phyloP scores from a whole-genome alignment of 2,329 filamentous ascomycete species.

The Fonsecaea nubica region DNA sequence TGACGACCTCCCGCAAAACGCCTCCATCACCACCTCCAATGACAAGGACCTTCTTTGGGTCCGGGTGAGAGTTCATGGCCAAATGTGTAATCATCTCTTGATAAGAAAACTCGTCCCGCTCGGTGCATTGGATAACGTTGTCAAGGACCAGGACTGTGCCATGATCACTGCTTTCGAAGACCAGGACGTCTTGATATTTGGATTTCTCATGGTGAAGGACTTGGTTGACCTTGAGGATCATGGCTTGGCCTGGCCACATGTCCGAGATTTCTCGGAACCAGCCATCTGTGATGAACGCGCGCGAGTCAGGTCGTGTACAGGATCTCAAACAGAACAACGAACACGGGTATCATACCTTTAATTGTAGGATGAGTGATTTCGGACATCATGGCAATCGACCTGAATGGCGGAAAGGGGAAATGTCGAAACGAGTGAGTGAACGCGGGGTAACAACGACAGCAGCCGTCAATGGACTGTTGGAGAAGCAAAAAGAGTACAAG shows the following conservation, averaged over 20 bases:
- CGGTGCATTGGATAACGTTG: conserved; percentile 98
- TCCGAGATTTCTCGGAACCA: conserved; percentile 99
- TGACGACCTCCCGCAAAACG: conserved; percentile 97
- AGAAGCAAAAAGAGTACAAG: conserved; percentile 15
- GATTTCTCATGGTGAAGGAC: conserved; percentile 99
- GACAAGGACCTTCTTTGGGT: conserved; percentile 97
- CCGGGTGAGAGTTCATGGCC: conserved; percentile 96
- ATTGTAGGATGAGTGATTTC: conserved; percentile 78
- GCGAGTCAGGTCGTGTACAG: neutral
- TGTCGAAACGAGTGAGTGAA: conserved; percentile 23
- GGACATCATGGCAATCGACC: conserved; percentile 57
- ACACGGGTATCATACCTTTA: conserved; percentile 62
- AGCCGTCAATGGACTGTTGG: conserved; percentile 14
- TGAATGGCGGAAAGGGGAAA: neutral
- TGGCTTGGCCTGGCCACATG: conserved; percentile 99
- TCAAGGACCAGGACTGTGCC: conserved; percentile 95
- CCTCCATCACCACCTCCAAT: conserved; percentile 97
- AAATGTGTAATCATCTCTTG: conserved; percentile 99
- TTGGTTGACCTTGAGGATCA: conserved; percentile 98
- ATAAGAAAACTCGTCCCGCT: conserved; percentile 95
- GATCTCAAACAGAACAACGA: neutral
- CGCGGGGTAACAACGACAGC: conserved; percentile 23
- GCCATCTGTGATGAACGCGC: conserved; percentile 72
- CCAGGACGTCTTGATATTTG: conserved; percentile 97
- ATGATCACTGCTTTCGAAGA: conserved; percentile 98